Evolutionary conservation across 495 filamentous ascomycete species (phyloP), one percentile per base, ranked within the genome.

Genomic region (Xylaria scruposa): DNA sequence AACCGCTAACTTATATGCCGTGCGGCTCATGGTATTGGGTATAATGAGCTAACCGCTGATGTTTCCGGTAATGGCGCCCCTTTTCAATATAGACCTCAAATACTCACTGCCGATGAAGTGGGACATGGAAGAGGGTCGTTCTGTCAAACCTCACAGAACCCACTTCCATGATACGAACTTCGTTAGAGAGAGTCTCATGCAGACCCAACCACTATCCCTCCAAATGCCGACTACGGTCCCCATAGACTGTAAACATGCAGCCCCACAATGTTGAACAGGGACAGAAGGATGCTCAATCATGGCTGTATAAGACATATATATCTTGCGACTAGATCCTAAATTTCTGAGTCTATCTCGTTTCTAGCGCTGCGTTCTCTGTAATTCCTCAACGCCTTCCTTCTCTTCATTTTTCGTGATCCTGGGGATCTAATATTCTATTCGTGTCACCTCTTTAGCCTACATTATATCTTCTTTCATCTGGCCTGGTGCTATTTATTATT

Each of bases 321-420:
- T 70, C 65, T 68, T 67, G 36, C 59, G 65, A 70, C n/a, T 1
- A 47, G 68, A 71, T 75, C 73, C 31, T 68, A 56, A 56, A 63
- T 24, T 58, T 73, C 24, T 70, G 69, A 68, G 73, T 63, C 68
- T 76, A 54, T 54, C 53, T 67, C 36, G 65, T 67, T 56, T 67
- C 26, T 33, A 56, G 49, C 33, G 17, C 15, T 51, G 19, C 49
- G 24, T 42, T 56, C 26, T 56, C 36, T 51, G 12, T 54, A n/a
- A n/a, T 44, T n/a, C 36, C 33, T 29, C 31, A 75, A 62, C 78
- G 74, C 75, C 69, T 79, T 73, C 73, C 76, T 70, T 78, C 70
- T 78, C 67, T 80, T 74, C 67, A 53, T 73, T 69, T 68, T 70
- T 68, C 73, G 74, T 73, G 80, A 81, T 82, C 78, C 77, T 65